Evolutionary conservation across 257 asterid species (phyloP), one percentile per base, ranked within the genome.

Genomic region (Solanum verrucosum): DNA sequence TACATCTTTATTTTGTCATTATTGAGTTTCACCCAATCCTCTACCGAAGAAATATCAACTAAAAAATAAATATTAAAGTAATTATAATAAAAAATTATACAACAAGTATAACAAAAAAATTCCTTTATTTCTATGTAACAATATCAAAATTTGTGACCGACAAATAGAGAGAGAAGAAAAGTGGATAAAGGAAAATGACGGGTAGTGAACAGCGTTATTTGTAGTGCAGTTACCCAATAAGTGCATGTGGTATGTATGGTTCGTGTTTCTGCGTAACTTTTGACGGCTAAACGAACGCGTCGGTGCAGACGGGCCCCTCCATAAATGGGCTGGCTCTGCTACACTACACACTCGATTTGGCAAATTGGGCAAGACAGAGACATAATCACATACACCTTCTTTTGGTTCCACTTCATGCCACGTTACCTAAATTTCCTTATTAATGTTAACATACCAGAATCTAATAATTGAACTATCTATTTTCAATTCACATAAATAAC

Each of bases 151-250:
- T 31, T 31, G 33, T 31, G 33, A 31, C 34, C 20, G 13, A 38
- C 34, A 33, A 12, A n/a, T 38, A 23, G 31, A 21, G 16, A 73
- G 46, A 6, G 35, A 4, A 40, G 35, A 7, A n/a, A 16, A 77
- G 59, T n/a, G 23, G 35, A 38, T 77, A 38, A 77, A 77, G 34
- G 83, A 13, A 73, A 40, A 40, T 6, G 23, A 25, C 1, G 6
- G 15, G 34, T 21, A 9, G 5, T 16, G 27, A 27, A 79, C 3
- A 81, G 67, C 25, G n/a, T 5, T 27, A 2, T 27, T 27, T 27
- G 85, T 81, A 81, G 85, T 81, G 85, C 11, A 81, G 85, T 81
- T 81, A 78, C 15, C 63, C 29, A 74, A 42, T 42, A 78, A 6
- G 65, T 44, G 67, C 85, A 81, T 27, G 68, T 81, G 85, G 60